phyloP scores from a whole-genome alignment of 805 yeast genomes.

The Saturnispora dispora region DNA sequence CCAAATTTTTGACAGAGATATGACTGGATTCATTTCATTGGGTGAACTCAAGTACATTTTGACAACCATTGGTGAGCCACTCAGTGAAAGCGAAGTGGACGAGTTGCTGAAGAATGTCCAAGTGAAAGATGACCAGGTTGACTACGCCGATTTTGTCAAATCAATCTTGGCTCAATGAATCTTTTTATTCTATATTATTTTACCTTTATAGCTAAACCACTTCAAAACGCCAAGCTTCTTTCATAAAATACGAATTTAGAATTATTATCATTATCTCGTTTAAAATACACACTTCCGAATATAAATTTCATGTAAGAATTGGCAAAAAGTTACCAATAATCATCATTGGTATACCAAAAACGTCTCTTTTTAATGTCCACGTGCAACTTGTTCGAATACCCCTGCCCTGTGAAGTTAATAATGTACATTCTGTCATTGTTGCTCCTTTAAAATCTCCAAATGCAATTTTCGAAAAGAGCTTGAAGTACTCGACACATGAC shows the following conservation, averaged over 20 bases:
- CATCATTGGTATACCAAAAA: conserved; percentile 96
- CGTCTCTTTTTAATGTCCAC: conserved; percentile 92
- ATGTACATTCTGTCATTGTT: conserved; percentile 79
- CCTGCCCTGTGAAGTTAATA: conserved; percentile 50
- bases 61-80: conserved; percentile 92
- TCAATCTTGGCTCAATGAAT: conserved; percentile 77
- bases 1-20: conserved; percentile 95
- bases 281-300: neutral
- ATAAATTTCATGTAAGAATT: conserved; percentile 33
- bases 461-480: conserved; percentile 73
- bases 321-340: conserved; percentile 90
- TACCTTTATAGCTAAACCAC: neutral
- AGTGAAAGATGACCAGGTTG: conserved; percentile 90
- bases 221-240: neutral
- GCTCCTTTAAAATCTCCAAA: conserved; percentile 86
- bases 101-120: conserved; percentile 93
- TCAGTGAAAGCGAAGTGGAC: conserved; percentile 85
- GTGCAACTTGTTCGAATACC: conserved; percentile 67
- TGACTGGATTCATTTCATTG: conserved; percentile 91
- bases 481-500: conserved; percentile 81
- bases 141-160: conserved; percentile 90
- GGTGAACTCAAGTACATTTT: conserved; percentile 94
- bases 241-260: too few species aligned
- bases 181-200: neutral
- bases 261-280: neutral